These are phyloP conservation scores for Nissolia schottii DNA, from an alignment of 306 rosid species.

Conservation along the genomic window DNA sequence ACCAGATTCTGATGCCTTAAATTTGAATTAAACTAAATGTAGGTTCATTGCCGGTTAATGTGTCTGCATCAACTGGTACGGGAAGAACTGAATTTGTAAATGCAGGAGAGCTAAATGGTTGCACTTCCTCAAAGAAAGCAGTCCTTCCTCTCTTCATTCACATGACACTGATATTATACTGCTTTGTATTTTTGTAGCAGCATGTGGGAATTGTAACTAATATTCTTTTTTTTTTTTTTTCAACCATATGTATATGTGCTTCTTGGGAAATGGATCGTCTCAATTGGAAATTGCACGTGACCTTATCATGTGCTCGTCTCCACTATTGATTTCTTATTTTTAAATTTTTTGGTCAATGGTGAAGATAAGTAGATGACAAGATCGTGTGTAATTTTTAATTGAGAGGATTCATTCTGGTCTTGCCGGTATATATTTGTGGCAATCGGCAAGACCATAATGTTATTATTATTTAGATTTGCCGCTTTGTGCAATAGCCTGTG, in stretches of 20 bases:
- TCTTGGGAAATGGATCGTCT: no score
- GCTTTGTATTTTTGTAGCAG: slow-evolving; percentile 40
- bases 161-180: slow-evolving; percentile 16
- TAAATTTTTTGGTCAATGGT: no score
- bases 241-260: not conserved
- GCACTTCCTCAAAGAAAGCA: slow-evolving; percentile 28
- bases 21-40: not conserved
- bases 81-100: slow-evolving; percentile 65
- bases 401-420: no score
- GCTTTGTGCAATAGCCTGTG: slow-evolving; percentile 33
- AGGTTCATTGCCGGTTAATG: slow-evolving; percentile 84
- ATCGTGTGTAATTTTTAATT: no score
- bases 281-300: no score
- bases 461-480: slow-evolving; percentile 15
- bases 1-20: not conserved
- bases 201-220: slow-evolving; percentile 15
- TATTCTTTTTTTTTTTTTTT: not conserved
- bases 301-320: no score
- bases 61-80: slow-evolving; percentile 53
- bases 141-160: slow-evolving; percentile 37
- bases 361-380: no score
- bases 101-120: slow-evolving; percentile 47
- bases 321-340: no score
- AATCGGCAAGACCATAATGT: slow-evolving; percentile 24
- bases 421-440: slow-evolving; percentile 32